These are phyloP conservation scores for Spinellus fusiger DNA, from an alignment of 192 early-diverging fungal species.

Conservation along the genomic window DNA sequence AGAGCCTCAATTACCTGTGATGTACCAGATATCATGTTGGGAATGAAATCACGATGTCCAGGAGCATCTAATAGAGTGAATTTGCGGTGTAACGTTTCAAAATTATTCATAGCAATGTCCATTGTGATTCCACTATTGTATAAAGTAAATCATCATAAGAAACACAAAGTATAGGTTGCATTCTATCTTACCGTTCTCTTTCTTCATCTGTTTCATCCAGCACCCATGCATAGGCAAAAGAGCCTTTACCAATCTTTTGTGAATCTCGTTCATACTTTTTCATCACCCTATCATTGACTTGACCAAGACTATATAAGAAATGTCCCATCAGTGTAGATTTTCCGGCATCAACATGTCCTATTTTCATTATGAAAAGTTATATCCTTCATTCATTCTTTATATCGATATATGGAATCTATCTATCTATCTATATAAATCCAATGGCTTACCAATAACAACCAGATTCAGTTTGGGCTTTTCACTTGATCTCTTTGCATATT, in stretches of 20 bases:
- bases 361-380: constrained; percentile 1
- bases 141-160: background rate
- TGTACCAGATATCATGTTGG: constrained; percentile 98
- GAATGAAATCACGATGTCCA: constrained; percentile 97
- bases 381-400: constrained; percentile 1
- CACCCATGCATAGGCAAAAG: constrained; percentile 97
- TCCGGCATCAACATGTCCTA: constrained; percentile 95
- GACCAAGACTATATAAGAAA: constrained; percentile 79
- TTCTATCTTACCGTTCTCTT: constrained; percentile 51
- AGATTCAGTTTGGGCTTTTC: constrained; percentile 76
- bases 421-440: too few species aligned
- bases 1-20: constrained; percentile 51
- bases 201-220: constrained; percentile 96
- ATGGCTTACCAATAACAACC: constrained; percentile 77
- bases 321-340: constrained; percentile 98
- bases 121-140: constrained; percentile 85
- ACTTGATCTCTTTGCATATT: constrained; percentile 60
- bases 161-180: background rate
- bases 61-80: constrained; percentile 95
- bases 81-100: constrained; percentile 68
- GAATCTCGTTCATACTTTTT: constrained; percentile 86
- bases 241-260: constrained; percentile 89
- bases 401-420: constrained; percentile 10
- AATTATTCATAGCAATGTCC: constrained; percentile 88
- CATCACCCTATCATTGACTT: constrained; percentile 84